Base-by-base conservation (phyloP, 192 early-diverging fungal species). In the Backusella australiensis region DNA sequence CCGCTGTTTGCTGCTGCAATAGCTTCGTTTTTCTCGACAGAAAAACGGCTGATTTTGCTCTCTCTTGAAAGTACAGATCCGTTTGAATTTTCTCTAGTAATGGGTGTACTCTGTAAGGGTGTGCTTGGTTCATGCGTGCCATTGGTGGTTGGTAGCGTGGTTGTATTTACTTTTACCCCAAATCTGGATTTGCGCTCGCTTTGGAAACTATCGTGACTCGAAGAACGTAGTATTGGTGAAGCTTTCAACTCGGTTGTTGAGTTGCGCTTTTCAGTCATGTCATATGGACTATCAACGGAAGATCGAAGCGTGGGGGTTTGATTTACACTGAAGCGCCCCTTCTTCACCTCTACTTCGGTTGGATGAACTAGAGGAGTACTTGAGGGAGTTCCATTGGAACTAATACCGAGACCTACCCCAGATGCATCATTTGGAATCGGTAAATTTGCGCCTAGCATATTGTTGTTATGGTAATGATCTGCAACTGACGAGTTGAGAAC, bases 241-340 rank as follows among this genome's bases (percentile, higher is more conserved):
- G 70, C 0, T 32, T 26, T 71, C 11, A 49, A 19, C 26, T 71
- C 70, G 23, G 6, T 71, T 0, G 26, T 11, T 71, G 23, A 11
- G 26, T 0, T 6, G 26, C 6, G 5, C 7, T 17, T 44, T 32
- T 29, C 70, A 71, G 42, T 71, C 41, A 71, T 7, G n/a, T 23
- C 21, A 12, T 69, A 38, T 4, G 34, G 38, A 63, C 12, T 21
- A 15, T 75, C 75, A 8, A 49, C 12, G 26, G 9, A 1, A 26
- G 56, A 11, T 23, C 56, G 53, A 6, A 52, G 68, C 6, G 68
- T 76, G 6, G 69, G 67, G 1, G 77, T 69, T 14, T 73, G 73
- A 29, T 78, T 78, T 56, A 94, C 90, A 81, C 90, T 92, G 69
- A 94, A 94, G 26, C 93, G 84, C 14, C 93, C 93, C 68, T 92